Evolutionary conservation across 1,284 basidiomycete species (phyloP), one percentile per base, ranked within the genome.

Genomic region (Irpex sp.): DNA sequence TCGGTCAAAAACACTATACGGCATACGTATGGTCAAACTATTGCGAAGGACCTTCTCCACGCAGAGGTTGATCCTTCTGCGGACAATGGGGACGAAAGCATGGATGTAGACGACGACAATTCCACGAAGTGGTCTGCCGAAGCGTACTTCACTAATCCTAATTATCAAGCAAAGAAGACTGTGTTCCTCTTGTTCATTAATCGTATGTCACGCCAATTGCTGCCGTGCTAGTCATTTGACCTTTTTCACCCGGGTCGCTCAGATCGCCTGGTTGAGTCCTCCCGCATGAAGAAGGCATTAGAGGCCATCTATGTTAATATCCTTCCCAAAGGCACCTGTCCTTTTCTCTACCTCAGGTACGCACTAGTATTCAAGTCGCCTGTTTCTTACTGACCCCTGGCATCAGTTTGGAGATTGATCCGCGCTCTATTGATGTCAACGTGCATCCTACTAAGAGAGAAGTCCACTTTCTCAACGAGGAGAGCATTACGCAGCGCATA

Each of bases 361-460:
- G n/a, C n/a, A 48, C 8, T n/a, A n/a, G 7, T 49, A 26, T 26
- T 36, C 34, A 7, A 36, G 40, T 26, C 58, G 15, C 47, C 54
- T 5, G 11, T 5, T 17, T 21, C 21, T 59, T 49, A 11, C 2
- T 51, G n/a, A 51, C 49, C 17, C 7, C 19, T 21, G 55, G 7
- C 26, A 13, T 38, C 37, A 94, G 94, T 67, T 77, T 99, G 44
- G 81, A 89, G 38, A 90, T 99, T 67, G 88, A 95, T 63, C 94
- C 96, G 0, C 84, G 87, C 40, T 89, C 92, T 36, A 90, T 99
- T 8, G 97, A 99, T 71, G 96, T 98, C 63, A 99, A 99, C 70
- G 96, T 99, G 0, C 97, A 98, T 74, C 97, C 97, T 0, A 99
- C 97, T 1, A 99, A 99, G 76, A 91, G 92, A 47, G 96, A 98